phyloP scores from a whole-genome alignment of 441 rosid species.

The Arabidopsis hybrid region DNA sequence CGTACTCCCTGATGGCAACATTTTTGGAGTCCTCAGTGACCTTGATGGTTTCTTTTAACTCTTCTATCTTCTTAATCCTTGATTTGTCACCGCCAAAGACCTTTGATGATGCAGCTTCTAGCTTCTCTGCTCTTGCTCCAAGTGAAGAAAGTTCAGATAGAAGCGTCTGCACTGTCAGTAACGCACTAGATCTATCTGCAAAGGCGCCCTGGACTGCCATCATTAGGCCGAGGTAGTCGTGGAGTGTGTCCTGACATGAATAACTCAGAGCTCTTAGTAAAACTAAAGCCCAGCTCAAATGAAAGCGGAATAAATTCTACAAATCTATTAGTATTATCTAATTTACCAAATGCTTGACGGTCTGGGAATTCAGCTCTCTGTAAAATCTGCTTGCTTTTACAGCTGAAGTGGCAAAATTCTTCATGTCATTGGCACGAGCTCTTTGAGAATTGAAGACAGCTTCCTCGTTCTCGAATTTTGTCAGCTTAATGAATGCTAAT shows the following conservation, averaged over 20 bases:
- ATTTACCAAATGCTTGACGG: constrained; percentile 86
- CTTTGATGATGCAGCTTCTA: constrained; percentile 89
- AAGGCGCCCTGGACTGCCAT: constrained; percentile 83
- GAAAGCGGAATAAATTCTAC: background rate
- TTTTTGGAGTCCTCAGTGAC: constrained; percentile 80
- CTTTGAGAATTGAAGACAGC: constrained; percentile 72
- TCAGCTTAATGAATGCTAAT: constrained; percentile 77
- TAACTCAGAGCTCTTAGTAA: constrained; percentile 1
- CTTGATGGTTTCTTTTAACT: constrained; percentile 76
- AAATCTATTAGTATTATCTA: constrained; percentile 8
- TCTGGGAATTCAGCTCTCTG: constrained; percentile 78
- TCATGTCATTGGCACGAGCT: constrained; percentile 84
- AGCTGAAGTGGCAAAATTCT: constrained; percentile 81
- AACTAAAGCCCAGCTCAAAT: background rate
- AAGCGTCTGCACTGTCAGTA: constrained; percentile 90
- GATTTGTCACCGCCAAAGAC: constrained; percentile 96
- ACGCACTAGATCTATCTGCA: constrained; percentile 83
- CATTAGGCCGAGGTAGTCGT: constrained; percentile 88
- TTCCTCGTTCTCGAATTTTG: constrained; percentile 89
- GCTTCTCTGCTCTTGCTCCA: constrained; percentile 77
- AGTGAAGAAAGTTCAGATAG: constrained; percentile 75
- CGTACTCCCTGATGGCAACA: constrained; percentile 82
- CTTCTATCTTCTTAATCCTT: constrained; percentile 82
- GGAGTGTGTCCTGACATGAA: constrained; percentile 73
- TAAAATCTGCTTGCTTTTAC: constrained; percentile 91